Evolutionary conservation across 805 yeast genomes (phyloP), one percentile per base, ranked within the genome.

Genomic region (Ogataea glucozyma): DNA sequence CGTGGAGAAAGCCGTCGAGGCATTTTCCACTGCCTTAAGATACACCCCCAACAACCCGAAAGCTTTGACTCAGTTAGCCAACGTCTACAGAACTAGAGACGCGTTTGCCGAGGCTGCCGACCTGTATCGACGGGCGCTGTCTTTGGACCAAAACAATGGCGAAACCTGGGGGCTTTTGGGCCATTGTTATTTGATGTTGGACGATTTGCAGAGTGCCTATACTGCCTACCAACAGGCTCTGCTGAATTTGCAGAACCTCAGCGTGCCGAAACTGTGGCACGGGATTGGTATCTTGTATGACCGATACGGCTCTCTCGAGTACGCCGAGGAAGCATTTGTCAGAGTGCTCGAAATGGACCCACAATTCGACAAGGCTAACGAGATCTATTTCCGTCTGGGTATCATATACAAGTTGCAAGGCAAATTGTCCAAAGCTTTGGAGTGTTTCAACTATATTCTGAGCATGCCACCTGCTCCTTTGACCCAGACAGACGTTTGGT

Each of bases 301-400:
- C 65, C 75, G 99, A 41, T 93, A 93, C 64, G 99, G 98, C 20
- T 86, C 96, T 4, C 70, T 91, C 51, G 98, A 91, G 67, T 93
- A 91, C 58, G 99, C 99, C 3, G 99, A 93, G 65, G 99, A 93
- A 66, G 98, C 99, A 4, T 91, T 93, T 69, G 95, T 95, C 31
- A 81, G 96, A 56, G 99, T 93, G 10, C 72, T 93, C 63, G 97
- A 90, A 62, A 79, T 93, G 73, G 98, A 93, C 66, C 96, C 97
- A 36, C 83, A 88, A 61, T 91, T 93, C 57, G 98, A 93, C 58
- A 93, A 93, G 69, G 91, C 96, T 19, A 86, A 88, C 59, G 99
- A 93, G 62, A 95, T 93, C 52, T 93, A 93, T 64, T 93, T 93
- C 78, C 75, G 99, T 47, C 75, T 93, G 55, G 99, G 99, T 10